Evolutionary conservation across 257 asterid species (phyloP).

Genomic region (Phtheirospermum japonicum): DNA sequence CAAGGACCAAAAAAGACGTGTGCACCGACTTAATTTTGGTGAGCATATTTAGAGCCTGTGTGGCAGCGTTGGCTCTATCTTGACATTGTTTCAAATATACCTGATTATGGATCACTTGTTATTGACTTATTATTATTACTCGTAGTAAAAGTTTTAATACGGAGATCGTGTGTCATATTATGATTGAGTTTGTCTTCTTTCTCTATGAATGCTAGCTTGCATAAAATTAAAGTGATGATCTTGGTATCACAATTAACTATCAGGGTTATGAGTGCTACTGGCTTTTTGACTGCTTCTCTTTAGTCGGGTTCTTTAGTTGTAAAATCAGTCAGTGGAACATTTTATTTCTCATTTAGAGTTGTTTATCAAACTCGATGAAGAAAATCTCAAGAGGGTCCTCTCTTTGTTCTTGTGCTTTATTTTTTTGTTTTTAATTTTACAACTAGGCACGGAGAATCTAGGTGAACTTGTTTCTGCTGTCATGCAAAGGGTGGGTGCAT

Average conservation of each 20-base stretch:
- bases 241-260: too few species aligned
- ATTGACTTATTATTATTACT: background rate
- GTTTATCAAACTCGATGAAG: background rate
- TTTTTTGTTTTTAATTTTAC: conserved; percentile 16
- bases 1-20: conserved; percentile 66
- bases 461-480: conserved; percentile 79
- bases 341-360: background rate
- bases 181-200: too few species aligned
- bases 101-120: background rate
- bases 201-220: too few species aligned
- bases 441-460: conserved; percentile 71
- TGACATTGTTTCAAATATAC: background rate
- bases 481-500: conserved; percentile 59
- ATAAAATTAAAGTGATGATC: too few species aligned
- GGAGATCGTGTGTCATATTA: too few species aligned
- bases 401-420: conserved; percentile 13
- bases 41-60: conserved; percentile 33
- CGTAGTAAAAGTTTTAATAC: too few species aligned
- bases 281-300: too few species aligned
- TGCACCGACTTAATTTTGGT: conserved; percentile 84
- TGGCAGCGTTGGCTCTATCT: background rate
- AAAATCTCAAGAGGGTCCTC: background rate
- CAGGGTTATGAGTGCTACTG: too few species aligned
- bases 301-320: too few species aligned
- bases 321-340: too few species aligned